A percentile compares a stretch with the other conserved stretches of the same genome.
These are phyloP conservation scores for Sordaria brevicollis DNA, from an alignment of 495 filamentous ascomycete species.

Conservation along the genomic window DNA sequence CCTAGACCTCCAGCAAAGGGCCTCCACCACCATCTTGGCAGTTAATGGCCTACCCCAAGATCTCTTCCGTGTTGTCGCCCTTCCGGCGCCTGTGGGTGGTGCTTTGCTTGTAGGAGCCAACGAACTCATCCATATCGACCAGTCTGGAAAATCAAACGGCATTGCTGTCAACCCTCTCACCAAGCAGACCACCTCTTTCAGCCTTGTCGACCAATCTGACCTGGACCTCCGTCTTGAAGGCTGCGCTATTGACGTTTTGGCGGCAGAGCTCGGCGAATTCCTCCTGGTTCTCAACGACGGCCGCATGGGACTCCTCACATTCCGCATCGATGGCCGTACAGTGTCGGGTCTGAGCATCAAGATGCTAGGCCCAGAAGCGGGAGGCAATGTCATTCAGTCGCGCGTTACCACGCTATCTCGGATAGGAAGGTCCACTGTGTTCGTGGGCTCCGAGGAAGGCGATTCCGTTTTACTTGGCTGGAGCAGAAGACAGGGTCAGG, in stretches of 20 bases:
- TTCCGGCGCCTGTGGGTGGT: slow-evolving; percentile 80
- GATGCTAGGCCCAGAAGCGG: slow-evolving; percentile 46
- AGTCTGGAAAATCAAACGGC: slow-evolving; percentile 85
- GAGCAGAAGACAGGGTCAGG: slow-evolving; percentile 46
- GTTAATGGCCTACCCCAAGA: slow-evolving; percentile 81
- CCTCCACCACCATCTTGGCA: slow-evolving; percentile 85
- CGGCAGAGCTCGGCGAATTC: slow-evolving; percentile 64
- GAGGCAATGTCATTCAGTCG: slow-evolving; percentile 49
- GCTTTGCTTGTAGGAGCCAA: slow-evolving; percentile 79
- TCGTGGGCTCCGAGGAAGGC: slow-evolving; percentile 75
- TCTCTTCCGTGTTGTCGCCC: slow-evolving; percentile 70
- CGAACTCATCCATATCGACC: slow-evolving; percentile 90
- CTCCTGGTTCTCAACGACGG: slow-evolving; percentile 76
- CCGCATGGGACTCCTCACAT: slow-evolving; percentile 62
- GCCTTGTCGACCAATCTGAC: slow-evolving; percentile 74
- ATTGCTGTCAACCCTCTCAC: slow-evolving; percentile 91
- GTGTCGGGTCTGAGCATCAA: slow-evolving; percentile 74
- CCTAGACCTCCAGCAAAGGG: slow-evolving; percentile 84
- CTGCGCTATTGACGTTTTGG: slow-evolving; percentile 68
- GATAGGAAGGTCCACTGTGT: slow-evolving; percentile 61
- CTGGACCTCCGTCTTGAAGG: slow-evolving; percentile 71
- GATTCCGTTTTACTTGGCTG: slow-evolving; percentile 77
- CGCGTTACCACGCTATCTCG: slow-evolving; percentile 58
- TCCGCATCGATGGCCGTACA: slow-evolving; percentile 84
- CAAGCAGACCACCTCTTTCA: slow-evolving; percentile 65